Evolutionary conservation across 2,329 filamentous ascomycete genomes (phyloP).

Genomic region (Clonostachys rosea): DNA sequence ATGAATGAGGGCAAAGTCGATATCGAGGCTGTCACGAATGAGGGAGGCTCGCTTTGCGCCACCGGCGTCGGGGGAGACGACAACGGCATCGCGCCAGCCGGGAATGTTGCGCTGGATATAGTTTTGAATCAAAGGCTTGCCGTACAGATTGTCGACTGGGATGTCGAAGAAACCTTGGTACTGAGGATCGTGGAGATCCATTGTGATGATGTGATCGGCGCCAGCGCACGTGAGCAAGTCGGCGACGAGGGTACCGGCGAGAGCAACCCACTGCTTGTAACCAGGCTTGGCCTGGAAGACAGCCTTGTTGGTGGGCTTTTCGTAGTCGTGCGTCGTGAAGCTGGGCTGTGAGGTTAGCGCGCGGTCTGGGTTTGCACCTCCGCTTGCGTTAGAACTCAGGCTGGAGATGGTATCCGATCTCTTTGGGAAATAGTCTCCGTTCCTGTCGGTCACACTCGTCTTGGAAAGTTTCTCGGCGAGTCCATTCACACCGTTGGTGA

Average conservation of each 20-base stretch:
- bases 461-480: slow-evolving; percentile 72
- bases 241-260: slow-evolving; percentile 90
- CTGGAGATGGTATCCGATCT: slow-evolving; percentile 28
- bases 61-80: slow-evolving; percentile 94
- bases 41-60: slow-evolving; percentile 94
- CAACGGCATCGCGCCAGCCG: slow-evolving; percentile 79
- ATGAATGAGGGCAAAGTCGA: slow-evolving; percentile 97
- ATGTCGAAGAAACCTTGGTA: slow-evolving; percentile 99
- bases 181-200: slow-evolving; percentile 94
- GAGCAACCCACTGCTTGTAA: slow-evolving; percentile 98
- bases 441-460: slow-evolving; percentile 46
- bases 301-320: slow-evolving; percentile 50
- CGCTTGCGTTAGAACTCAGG: slow-evolving; percentile 22
- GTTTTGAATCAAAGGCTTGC: slow-evolving; percentile 65
- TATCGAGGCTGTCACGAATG: slow-evolving; percentile 87
- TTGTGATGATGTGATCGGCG: slow-evolving; percentile 94
- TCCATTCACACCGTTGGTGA: slow-evolving; percentile 62
- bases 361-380: slow-evolving; percentile 21
- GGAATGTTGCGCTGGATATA: slow-evolving; percentile 79
- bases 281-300: slow-evolving; percentile 77
- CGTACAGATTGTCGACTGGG: slow-evolving; percentile 96
- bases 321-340: slow-evolving; percentile 62
- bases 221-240: slow-evolving; percentile 93
- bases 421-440: slow-evolving; percentile 22
- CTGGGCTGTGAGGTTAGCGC: slow-evolving; percentile 38